Evolutionary conservation across 2,329 filamentous ascomycete genomes (phyloP).

Genomic region (Claviceps fusiformis): DNA sequence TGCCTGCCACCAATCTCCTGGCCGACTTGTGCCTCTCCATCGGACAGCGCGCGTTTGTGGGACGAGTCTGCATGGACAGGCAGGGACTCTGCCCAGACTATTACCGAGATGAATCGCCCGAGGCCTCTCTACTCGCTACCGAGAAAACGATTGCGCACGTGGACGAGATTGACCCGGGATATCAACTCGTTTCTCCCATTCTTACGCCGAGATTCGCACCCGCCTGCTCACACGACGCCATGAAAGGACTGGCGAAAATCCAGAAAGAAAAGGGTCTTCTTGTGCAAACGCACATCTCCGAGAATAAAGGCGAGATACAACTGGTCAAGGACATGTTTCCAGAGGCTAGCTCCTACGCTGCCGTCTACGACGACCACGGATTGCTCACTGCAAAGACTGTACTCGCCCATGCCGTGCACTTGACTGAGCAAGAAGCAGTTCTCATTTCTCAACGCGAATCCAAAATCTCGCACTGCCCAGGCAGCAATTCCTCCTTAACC

Average conservation of each 20-base stretch:
- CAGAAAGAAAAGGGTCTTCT: slow-evolving; percentile 50
- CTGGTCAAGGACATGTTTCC: slow-evolving; percentile 63
- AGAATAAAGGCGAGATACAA: slow-evolving; percentile 61
- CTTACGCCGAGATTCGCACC: slow-evolving; percentile 63
- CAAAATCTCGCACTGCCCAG: slow-evolving; percentile 76
- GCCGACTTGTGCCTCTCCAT: slow-evolving; percentile 65
- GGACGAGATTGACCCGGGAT: slow-evolving; percentile 47
- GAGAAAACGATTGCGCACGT: slow-evolving; percentile 52
- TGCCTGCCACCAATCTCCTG: slow-evolving; percentile 79
- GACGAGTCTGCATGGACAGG: slow-evolving; percentile 89
- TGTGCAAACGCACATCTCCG: slow-evolving; percentile 80
- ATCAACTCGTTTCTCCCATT: slow-evolving; percentile 59
- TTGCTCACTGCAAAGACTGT: slow-evolving; percentile 63
- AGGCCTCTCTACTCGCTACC: slow-evolving; percentile 42
- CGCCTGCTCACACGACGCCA: slow-evolving; percentile 43
- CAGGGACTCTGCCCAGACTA: slow-evolving; percentile 51
- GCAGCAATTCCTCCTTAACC: slow-evolving; percentile 70
- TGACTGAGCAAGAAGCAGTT: slow-evolving; percentile 50
- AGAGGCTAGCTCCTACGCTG: slow-evolving; percentile 47
- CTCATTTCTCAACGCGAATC: slow-evolving; percentile 47
- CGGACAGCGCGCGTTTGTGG: slow-evolving; percentile 83
- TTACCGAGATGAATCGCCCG: slow-evolving; percentile 62
- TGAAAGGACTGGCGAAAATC: slow-evolving; percentile 50
- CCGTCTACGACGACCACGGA: slow-evolving; percentile 62
- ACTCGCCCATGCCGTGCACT: slow-evolving; percentile 73